Evolutionary conservation across 164 flowering plant genomes (phyloP).

Genomic region (Magnolia kwangsiensis): DNA sequence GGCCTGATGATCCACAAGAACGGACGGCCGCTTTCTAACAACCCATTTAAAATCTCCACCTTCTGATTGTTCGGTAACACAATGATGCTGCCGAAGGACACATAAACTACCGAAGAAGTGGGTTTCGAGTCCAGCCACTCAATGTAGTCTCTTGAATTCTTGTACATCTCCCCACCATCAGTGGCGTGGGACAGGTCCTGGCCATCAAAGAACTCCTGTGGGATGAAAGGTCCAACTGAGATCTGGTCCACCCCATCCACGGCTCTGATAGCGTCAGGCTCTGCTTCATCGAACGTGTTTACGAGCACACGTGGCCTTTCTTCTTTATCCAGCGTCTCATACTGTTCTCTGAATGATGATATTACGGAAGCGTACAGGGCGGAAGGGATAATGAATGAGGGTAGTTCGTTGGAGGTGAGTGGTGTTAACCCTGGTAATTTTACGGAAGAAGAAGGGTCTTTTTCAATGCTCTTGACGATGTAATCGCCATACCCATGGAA

Average conservation of each 20-base stretch:
- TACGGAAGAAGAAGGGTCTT: constrained; percentile 14
- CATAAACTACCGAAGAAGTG: constrained; percentile 34
- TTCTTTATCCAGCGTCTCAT: constrained; percentile 14
- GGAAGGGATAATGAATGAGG: constrained; percentile 28
- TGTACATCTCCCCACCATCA: background rate
- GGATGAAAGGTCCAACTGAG: constrained; percentile 41
- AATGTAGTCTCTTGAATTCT: constrained; percentile 9
- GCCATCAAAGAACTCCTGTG: constrained; percentile 24
- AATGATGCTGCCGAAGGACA: constrained; percentile 35
- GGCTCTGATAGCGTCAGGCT: constrained; percentile 26
- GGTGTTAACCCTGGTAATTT: constrained; percentile 33
- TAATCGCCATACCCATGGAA: constrained; percentile 26
- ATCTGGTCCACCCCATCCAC: constrained; percentile 18
- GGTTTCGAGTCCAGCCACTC: constrained; percentile 31
- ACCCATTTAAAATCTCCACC: constrained; percentile 25
- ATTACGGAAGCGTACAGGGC: background rate
- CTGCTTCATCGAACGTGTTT: constrained; percentile 41
- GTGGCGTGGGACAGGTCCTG: background rate
- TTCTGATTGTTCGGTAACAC: constrained; percentile 20
- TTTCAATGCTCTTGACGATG: background rate
- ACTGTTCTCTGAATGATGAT: constrained; percentile 12
- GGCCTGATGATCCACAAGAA: constrained; percentile 41
- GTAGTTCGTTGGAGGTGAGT: constrained; percentile 27
- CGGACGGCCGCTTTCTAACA: constrained; percentile 18
- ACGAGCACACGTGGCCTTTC: constrained; percentile 26